Evolutionary conservation across 306 rosid species (phyloP).

Genomic region (Morella rubra): DNA sequence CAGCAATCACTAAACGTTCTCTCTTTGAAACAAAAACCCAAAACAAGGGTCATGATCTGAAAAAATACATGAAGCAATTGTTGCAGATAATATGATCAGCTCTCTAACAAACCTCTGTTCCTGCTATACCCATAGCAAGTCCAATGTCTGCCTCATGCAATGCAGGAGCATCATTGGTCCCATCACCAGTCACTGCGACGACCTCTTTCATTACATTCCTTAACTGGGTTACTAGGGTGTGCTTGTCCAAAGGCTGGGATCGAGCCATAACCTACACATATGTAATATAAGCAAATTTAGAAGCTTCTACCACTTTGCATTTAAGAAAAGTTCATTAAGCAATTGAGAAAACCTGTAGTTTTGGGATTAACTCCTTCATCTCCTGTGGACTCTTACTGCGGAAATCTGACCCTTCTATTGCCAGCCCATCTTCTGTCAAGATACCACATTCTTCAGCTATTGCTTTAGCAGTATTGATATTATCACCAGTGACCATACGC

Average conservation of each 20-base stretch:
- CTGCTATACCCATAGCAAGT: slow-evolving; percentile 92
- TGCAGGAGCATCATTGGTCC: slow-evolving; percentile 95
- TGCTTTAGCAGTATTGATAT: slow-evolving; percentile 90
- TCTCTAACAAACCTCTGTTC: slow-evolving; percentile 79
- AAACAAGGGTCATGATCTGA: too few species aligned
- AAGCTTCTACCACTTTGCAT: neutral
- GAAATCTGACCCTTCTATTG: slow-evolving; percentile 88
- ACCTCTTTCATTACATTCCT: slow-evolving; percentile 64
- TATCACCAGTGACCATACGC: slow-evolving; percentile 95
- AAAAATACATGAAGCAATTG: neutral
- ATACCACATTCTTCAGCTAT: slow-evolving; percentile 94
- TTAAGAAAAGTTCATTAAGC: slow-evolving; percentile 2
- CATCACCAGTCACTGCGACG: slow-evolving; percentile 95
- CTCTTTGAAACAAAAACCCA: neutral
- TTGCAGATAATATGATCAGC: slow-evolving; percentile 12
- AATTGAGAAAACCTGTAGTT: slow-evolving; percentile 64
- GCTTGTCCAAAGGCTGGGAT: slow-evolving; percentile 85
- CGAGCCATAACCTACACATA: slow-evolving; percentile 86
- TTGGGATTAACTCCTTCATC: slow-evolving; percentile 65
- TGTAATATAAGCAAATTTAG: slow-evolving; percentile 10
- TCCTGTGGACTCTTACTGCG: slow-evolving; percentile 53
- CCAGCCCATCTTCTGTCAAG: slow-evolving; percentile 75
- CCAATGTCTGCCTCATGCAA: slow-evolving; percentile 94
- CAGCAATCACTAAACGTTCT: neutral
- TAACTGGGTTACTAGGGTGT: slow-evolving; percentile 68